Conservation (phyloP, 345 rosid species). For the Gossypioides kirkii region DNA sequence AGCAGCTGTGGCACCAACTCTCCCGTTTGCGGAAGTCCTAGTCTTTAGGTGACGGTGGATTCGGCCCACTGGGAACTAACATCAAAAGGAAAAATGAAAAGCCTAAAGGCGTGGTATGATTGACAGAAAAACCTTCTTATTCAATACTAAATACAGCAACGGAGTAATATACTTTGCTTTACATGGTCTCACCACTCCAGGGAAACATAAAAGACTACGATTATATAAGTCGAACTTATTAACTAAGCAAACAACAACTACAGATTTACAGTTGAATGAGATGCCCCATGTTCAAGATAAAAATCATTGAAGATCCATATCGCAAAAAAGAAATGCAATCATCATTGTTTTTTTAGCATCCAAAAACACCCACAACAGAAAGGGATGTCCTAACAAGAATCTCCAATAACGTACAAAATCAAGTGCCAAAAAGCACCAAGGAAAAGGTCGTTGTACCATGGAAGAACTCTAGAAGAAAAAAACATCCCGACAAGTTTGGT, state of each 20-base stretch:
- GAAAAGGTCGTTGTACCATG: not conserved
- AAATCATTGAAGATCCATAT: not conserved
- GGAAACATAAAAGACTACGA: not conserved
- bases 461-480: not conserved
- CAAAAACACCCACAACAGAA: not conserved
- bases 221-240: not conserved
- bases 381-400: not conserved
- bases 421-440: not conserved
- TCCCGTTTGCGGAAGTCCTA: slow-evolving; percentile 49
- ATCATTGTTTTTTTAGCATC: not conserved
- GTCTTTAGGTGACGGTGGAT: slow-evolving; percentile 65
- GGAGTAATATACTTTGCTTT: not conserved
- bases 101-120: too few species aligned
- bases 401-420: not conserved
- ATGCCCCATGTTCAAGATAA: not conserved
- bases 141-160: not conserved
- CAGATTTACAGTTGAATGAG: too few species aligned
- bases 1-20: slow-evolving; percentile 76
- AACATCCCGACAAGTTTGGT: not conserved
- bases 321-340: not conserved
- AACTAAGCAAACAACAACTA: not conserved
- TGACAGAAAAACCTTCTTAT: not conserved
- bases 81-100: not conserved
- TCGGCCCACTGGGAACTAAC: slow-evolving; percentile 72
- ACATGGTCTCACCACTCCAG: not conserved